Evolutionary conservation across 805 yeast genomes (phyloP).

Genomic region (Barnettozyma vustinii): DNA sequence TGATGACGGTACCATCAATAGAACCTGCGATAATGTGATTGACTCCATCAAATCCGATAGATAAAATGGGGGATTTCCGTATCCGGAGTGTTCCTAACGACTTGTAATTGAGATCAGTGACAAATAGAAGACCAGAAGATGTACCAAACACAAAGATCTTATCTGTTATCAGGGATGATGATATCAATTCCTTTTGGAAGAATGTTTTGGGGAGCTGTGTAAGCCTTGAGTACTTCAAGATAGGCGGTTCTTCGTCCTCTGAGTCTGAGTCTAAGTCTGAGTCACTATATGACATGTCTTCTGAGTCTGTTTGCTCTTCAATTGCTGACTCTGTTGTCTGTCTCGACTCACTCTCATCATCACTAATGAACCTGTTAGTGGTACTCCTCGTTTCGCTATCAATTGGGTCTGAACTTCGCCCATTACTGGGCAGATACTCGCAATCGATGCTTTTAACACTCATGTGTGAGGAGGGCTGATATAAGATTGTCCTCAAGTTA

Average conservation of each 20-base stretch:
- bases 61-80: conserved; percentile 78
- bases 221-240: conserved; percentile 68
- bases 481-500: not conserved
- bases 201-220: conserved; percentile 62
- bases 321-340: not conserved
- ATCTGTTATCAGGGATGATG: conserved; percentile 59
- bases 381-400: not conserved
- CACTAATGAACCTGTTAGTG: not conserved
- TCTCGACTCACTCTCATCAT: not conserved
- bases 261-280: conserved; percentile 33
- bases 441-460: not conserved
- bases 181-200: conserved; percentile 71
- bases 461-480: not conserved
- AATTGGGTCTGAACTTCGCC: not conserved
- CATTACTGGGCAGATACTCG: not conserved
- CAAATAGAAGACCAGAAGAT: conserved; percentile 77
- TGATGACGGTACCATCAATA: conserved; percentile 87
- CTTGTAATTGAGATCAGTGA: conserved; percentile 54
- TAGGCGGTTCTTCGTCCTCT: conserved; percentile 61
- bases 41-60: conserved; percentile 65
- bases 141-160: conserved; percentile 75
- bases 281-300: conserved; percentile 1
- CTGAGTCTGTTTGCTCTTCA: conserved; percentile 4
- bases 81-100: conserved; percentile 71
- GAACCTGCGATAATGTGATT: conserved; percentile 80